Base-by-base conservation (phyloP, 768 basidiomycete genomes). In the Tricholoma matsutake region DNA sequence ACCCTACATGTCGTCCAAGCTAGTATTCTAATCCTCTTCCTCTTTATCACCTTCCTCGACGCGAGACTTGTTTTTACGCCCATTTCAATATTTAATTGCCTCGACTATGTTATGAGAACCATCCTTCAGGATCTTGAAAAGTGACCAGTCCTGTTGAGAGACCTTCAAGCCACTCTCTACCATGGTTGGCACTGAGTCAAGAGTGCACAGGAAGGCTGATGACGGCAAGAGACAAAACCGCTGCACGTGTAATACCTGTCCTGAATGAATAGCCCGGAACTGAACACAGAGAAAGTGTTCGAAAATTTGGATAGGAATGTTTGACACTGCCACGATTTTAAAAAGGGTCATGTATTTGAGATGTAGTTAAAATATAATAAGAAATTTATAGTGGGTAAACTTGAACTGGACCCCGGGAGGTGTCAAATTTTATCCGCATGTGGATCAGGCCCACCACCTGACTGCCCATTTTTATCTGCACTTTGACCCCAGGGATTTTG, bases 231-330 rank as follows among this genome's bases (percentile, higher is more conserved):
- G n/a, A n/a, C n/a, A n/a, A n/a, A n/a, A n/a, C n/a, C n/a, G n/a
- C n/a, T n/a, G n/a, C n/a, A n/a, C n/a, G n/a, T n/a, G n/a, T n/a
- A n/a, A n/a, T n/a, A n/a, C n/a, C n/a, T n/a, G n/a, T n/a, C n/a
- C n/a, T n/a, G 60, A 39, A 11, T 61, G 58, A 14, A 59, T 65
- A 20, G 60, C 56, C 11, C 49, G 13, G 35, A 68, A 68, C 32
- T 64, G 58, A 14, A 49, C 4, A n/a, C 52, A 56, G 28, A 64
- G 22, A 14, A 54, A 18, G 14, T 63, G 58, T 37, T 67, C 32
- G 56, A 63, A 67, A 10, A 67, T 8, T 41, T 69, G 67, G 18
- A 68, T 49, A 6, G 55, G 43, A 41, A 66, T 54, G 43, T 66
- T 64, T 9, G 62, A 66, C 6, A 62, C 45, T 7, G 65, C 55